Base-by-base conservation (phyloP, 1,139 yeast species). In the Kazachstania sp. region DNA sequence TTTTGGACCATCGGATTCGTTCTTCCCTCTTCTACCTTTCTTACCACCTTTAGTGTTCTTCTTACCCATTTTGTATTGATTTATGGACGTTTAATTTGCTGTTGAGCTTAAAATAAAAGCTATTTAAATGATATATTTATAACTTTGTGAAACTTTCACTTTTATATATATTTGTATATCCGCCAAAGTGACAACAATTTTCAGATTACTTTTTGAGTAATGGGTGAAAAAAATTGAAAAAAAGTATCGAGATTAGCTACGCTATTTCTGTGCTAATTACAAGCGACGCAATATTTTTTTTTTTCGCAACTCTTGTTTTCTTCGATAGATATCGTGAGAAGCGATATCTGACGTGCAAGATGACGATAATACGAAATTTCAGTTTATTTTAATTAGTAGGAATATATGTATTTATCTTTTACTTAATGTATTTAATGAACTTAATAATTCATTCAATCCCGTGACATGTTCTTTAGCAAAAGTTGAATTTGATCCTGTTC, bases 21-120 rank as follows among this genome's bases (percentile, higher is more conserved):
- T 90, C 95, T 92, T 92, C 70, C 98, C 98, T 81, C 97, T 86
- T 81, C 97, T 86, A 77, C 97, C 86, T 71, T 88, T 90, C 56
- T 71, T 71, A 64, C 75, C 75, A 66, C 75, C 74, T 54, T 61
- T 65, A 48, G 68, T 63, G 56, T 63, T 64, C 54, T 64, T 61
- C 54, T 64, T 63, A 63, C 67, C 68, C 68, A 65, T 65, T 4
- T 43, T 48, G 54, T 34, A 30, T 32, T 18, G 36, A 9, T 32
- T 31, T 31, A 9, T 15, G 36, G 36, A 32, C 13, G 34, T 15
- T 37, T 41, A 15, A 32, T 19, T 29, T 30, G 12, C 19, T 36
- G 32, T 7, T 31, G 16, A 5, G 6, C 18, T 12, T 12, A 13
- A 15, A 28, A 11, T 18, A n/a, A 37, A 39, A 29, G 5, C 11